Percentiles rank a stretch among this genome's conserved stretches.
phyloP scores from a whole-genome alignment of 139 green algal genomes.

The Edaphochlamys debaryana region DNA sequence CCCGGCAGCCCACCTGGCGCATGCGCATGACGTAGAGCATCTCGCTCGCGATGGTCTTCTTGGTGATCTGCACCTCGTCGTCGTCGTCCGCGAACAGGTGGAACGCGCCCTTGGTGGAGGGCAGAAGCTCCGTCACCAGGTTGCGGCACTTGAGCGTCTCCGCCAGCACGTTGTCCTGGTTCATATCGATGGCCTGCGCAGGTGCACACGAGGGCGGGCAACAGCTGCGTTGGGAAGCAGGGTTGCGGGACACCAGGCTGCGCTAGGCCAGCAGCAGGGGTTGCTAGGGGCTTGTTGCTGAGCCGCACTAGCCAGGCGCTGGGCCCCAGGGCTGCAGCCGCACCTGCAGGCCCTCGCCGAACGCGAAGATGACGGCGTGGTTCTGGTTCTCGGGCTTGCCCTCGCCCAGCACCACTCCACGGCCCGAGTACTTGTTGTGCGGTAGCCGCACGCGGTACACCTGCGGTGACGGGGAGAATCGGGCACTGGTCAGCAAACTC shows the following conservation, averaged over 20 bases:
- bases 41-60: slow-evolving; percentile 32
- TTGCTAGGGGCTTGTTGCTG: too few relatives aligned
- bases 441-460: slow-evolving; percentile 52
- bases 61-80: slow-evolving; percentile 39
- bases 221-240: neutral
- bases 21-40: slow-evolving; percentile 34
- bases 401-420: slow-evolving; percentile 81
- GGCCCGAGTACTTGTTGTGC: slow-evolving; percentile 54
- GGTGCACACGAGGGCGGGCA: neutral
- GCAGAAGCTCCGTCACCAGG: slow-evolving; percentile 60
- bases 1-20: slow-evolving; percentile 26
- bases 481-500: too few relatives aligned
- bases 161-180: slow-evolving; percentile 86
- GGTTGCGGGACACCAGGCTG: neutral
- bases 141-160: slow-evolving; percentile 84
- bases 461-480: too few relatives aligned
- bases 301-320: too few relatives aligned
- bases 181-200: slow-evolving; percentile 64
- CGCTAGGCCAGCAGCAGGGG: too few relatives aligned
- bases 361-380: slow-evolving; percentile 85
- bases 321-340: too few relatives aligned
- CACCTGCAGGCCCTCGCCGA: slow-evolving; percentile 57
- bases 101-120: slow-evolving; percentile 38
- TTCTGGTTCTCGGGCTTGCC: slow-evolving; percentile 96
- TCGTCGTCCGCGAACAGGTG: slow-evolving; percentile 46